Evolutionary conservation across 2,329 filamentous ascomycete genomes (phyloP).

Genomic region (Cyclaneusma minus): DNA sequence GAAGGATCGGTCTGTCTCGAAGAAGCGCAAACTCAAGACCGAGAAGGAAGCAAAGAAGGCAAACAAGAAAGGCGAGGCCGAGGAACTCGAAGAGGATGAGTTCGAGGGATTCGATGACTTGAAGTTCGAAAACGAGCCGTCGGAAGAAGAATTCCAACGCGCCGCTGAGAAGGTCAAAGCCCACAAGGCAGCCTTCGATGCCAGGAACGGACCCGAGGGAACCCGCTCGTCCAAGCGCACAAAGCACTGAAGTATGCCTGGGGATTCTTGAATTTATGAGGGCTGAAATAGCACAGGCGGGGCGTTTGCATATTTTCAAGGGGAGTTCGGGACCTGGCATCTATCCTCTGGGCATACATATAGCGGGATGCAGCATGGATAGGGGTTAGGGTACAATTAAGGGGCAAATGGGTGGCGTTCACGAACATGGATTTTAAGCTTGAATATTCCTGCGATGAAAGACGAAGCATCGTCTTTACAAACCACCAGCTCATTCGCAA

Average conservation of each 20-base stretch:
- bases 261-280: no score
- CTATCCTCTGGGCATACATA: no score
- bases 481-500: no score
- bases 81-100: conserved; percentile 52
- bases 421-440: no score
- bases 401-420: no score
- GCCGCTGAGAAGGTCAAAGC: conserved; percentile 31
- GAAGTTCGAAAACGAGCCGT: conserved; percentile 37
- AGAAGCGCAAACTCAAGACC: conserved; percentile 21
- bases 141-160: conserved; percentile 44
- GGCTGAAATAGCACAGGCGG: no score
- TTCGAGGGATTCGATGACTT: conserved; percentile 48
- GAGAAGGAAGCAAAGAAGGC: conserved; percentile 30
- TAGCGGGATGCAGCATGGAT: no score
- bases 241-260: conserved; percentile 9
- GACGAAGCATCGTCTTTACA: no score
- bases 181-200: conserved; percentile 4
- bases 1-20: conserved; percentile 20
- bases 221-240: conserved; percentile 11
- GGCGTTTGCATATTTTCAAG: no score
- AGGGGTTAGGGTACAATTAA: no score
- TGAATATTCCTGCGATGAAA: no score
- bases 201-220: conserved; percentile 3
- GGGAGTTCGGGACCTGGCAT: no score
- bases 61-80: conserved; percentile 32